These are phyloP conservation scores for Xerocomus amazonicus DNA, from an alignment of 1,284 basidiomycete species.

Conservation along the genomic window DNA sequence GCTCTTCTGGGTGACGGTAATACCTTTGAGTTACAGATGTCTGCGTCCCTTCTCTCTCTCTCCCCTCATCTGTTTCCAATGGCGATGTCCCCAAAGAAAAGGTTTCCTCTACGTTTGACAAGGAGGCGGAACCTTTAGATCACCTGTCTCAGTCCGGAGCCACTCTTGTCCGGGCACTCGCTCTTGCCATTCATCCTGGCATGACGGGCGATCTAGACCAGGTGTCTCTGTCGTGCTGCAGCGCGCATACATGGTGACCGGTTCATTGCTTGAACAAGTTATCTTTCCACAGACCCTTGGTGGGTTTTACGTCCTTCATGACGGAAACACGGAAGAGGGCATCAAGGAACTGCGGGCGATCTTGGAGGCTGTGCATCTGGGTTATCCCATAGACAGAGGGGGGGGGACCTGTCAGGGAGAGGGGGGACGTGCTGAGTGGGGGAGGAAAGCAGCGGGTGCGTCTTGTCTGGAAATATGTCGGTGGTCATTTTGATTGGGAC, in stretches of 20 bases:
- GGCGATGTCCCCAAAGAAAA: background rate
- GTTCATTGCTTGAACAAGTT: constrained; percentile 83
- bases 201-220: constrained; percentile 70
- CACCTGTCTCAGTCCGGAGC: constrained; percentile 26
- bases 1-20: constrained; percentile 30
- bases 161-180: constrained; percentile 70
- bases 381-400: constrained; percentile 83
- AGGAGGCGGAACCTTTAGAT: constrained; percentile 16
- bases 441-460: constrained; percentile 91
- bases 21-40: constrained; percentile 68
- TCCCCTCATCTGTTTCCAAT: background rate
- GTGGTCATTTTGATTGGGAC: background rate
- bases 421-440: constrained; percentile 92
- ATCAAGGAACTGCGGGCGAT: constrained; percentile 71
- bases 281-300: constrained; percentile 86
- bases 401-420: constrained; percentile 92
- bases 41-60: constrained; percentile 48
- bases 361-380: constrained; percentile 77
- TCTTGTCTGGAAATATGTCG: background rate
- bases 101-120: constrained; percentile 6
- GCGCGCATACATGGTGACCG: constrained; percentile 85
- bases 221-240: constrained; percentile 90
- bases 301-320: constrained; percentile 53
- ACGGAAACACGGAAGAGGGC: constrained; percentile 46
- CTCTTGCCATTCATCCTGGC: constrained; percentile 67